phyloP scores from a whole-genome alignment of 2,329 filamentous ascomycete genomes.

The Ophiosphaerella korrae region DNA sequence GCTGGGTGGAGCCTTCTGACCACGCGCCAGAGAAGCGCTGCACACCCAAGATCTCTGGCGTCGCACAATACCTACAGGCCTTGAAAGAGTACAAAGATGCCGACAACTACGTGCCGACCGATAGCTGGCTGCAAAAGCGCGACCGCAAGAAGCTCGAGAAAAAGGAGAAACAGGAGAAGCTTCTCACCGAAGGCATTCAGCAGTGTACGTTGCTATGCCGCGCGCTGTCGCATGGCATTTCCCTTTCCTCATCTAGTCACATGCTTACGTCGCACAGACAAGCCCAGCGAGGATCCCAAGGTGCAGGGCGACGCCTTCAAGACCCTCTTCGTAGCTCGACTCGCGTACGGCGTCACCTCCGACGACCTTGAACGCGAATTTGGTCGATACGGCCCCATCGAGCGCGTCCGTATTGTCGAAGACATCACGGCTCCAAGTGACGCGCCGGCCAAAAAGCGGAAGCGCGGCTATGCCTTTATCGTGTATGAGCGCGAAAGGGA shows the following conservation, averaged over 20 bases:
- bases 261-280: conserved; percentile 60
- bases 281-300: conserved; percentile 83
- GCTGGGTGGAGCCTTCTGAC: conserved; percentile 85
- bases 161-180: conserved; percentile 67
- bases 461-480: conserved; percentile 93
- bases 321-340: conserved; percentile 87
- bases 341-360: conserved; percentile 87
- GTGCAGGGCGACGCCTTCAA: conserved; percentile 93
- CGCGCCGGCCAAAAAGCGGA: conserved; percentile 64
- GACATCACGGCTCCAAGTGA: conserved; percentile 74
- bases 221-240: neutral
- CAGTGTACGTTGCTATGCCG: conserved; percentile 58
- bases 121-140: conserved; percentile 89
- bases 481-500: conserved; percentile 97
- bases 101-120: conserved; percentile 77
- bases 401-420: conserved; percentile 87
- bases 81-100: conserved; percentile 79
- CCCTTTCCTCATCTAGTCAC: neutral
- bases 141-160: conserved; percentile 85
- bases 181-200: conserved; percentile 67
- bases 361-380: conserved; percentile 94
- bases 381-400: conserved; percentile 89
- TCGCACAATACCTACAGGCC: conserved; percentile 76
- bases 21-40: conserved; percentile 80
- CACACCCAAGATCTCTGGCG: conserved; percentile 72